These are phyloP conservation scores for Echium plantagineum DNA, from an alignment of 257 asterid genomes.

Conservation along the genomic window DNA sequence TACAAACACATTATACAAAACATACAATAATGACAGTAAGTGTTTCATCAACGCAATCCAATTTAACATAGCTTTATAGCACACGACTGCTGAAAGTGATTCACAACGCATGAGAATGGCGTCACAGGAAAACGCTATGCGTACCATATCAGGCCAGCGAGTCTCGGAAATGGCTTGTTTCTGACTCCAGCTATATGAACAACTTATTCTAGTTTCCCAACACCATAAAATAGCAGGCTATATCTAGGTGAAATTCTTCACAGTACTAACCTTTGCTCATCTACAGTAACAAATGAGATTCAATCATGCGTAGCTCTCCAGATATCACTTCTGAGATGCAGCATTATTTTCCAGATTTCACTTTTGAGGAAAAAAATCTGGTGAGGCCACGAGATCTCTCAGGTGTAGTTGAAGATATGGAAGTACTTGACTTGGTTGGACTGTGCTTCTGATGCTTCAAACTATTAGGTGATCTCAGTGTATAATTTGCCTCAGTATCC, in stretches of 20 bases:
- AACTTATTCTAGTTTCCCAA: not conserved
- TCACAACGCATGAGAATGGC: not conserved
- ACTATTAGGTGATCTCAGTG: conserved; percentile 35
- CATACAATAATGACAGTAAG: conserved; percentile 2
- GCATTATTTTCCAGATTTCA: conserved; percentile 26
- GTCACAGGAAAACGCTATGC: not conserved
- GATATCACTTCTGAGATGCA: not conserved
- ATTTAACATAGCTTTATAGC: conserved; percentile 5
- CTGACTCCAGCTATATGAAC: not conserved
- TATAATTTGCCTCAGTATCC: conserved; percentile 34
- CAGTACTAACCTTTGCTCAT: not conserved
- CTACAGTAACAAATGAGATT: not conserved
- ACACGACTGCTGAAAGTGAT: not conserved
- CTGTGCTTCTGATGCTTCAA: conserved; percentile 30
- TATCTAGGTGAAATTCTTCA: not conserved
- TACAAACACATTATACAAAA: conserved; percentile 12
- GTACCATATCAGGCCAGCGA: not conserved
- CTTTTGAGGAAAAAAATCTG: conserved; percentile 60
- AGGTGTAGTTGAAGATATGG: conserved; percentile 45
- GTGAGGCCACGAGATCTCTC: conserved; percentile 57
- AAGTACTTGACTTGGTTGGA: conserved; percentile 41
- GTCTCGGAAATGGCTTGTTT: not conserved
- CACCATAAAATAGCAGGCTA: not conserved
- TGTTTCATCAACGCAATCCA: not conserved
- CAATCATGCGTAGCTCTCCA: not conserved